Evolutionary conservation across 2,329 filamentous ascomycete species (phyloP), one percentile per base, ranked within the genome.

Genomic region (Aspergillus sp.): DNA sequence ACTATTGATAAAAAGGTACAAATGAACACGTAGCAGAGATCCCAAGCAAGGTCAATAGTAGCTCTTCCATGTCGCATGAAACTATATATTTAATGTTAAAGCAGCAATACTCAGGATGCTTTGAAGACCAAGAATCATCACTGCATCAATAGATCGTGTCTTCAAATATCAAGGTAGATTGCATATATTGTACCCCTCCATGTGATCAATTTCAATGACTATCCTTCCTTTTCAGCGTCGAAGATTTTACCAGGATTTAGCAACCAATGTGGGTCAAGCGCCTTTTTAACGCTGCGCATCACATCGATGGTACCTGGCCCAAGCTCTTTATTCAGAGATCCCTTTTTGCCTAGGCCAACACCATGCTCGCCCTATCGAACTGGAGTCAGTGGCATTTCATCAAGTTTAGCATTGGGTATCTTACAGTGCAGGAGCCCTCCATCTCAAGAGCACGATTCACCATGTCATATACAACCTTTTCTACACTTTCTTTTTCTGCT

Each of bases 181-280:
- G 4, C 19, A 19, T 19, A 19, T 19, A 4, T 4, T 4, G 19
- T 19, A 19, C 19, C 19, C 19, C 19, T 19, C 19, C 2, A 2
- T 19, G 19, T 19, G 19, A 19, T 19, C 19, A 19, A 19, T 19
- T 19, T 19, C 19, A 19, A 19, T 19, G 19, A 26, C 45, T 33
- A 51, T 40, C 43, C 39, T 40, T 57, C 40, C 34, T 51, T 46
- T 41, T 61, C 46, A 33, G 80, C 71, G 52, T 94, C 86, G 67
- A 95, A 90, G 50, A 95, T 91, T 72, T 95, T 95, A 1, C 89
- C 89, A 0, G 90, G 90, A 54, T 95, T 95, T 79, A 95, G 80
- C 44, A 95, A 80, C 87, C 90, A 94, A 39, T 83, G 68, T 1
- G 90, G 90, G 70, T 95, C 90, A 37, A 95, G 71, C 7, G 88